phyloP scores from a whole-genome alignment of 2,329 filamentous ascomycete species.

The Phaeomoniella chlamydospora region DNA sequence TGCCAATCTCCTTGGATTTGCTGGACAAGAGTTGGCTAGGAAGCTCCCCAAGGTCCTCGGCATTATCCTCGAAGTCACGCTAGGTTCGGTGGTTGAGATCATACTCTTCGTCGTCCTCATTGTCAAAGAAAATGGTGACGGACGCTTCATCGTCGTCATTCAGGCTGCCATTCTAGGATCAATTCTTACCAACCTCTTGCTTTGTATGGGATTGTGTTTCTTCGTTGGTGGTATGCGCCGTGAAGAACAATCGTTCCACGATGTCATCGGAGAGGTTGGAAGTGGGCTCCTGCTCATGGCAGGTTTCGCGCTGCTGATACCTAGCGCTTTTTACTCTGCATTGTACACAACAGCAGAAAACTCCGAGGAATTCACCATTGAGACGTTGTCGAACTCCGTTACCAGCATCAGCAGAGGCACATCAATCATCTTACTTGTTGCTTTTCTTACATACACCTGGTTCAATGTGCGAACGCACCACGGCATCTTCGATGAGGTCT shows the following conservation, averaged over 20 bases:
- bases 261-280: conserved; percentile 64
- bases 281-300: conserved; percentile 64
- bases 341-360: conserved; percentile 32
- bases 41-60: conserved; percentile 60
- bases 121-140: conserved; percentile 27
- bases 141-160: conserved; percentile 50
- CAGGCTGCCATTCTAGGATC: conserved; percentile 73
- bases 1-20: conserved; percentile 62
- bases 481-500: conserved; percentile 59
- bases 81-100: conserved; percentile 68
- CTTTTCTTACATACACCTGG: conserved; percentile 52
- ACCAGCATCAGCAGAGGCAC: conserved; percentile 57
- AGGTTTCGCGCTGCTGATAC: conserved; percentile 37
- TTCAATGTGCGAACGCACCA: conserved; percentile 71
- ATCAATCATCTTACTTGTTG: conserved; percentile 54
- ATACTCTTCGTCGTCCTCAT: conserved; percentile 70
- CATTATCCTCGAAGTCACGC: conserved; percentile 33
- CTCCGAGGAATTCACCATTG: conserved; percentile 15
- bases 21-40: conserved; percentile 54
- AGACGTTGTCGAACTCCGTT: conserved; percentile 35
- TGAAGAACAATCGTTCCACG: conserved; percentile 57
- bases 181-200: conserved; percentile 64
- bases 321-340: conserved; percentile 31
- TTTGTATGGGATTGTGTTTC: conserved; percentile 71
- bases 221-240: conserved; percentile 57